A percentile compares a stretch with the other conserved stretches of the same genome.
Conservation (phyloP, 192 early-diverging fungal genomes). For the Backusella psychrophila region DNA sequence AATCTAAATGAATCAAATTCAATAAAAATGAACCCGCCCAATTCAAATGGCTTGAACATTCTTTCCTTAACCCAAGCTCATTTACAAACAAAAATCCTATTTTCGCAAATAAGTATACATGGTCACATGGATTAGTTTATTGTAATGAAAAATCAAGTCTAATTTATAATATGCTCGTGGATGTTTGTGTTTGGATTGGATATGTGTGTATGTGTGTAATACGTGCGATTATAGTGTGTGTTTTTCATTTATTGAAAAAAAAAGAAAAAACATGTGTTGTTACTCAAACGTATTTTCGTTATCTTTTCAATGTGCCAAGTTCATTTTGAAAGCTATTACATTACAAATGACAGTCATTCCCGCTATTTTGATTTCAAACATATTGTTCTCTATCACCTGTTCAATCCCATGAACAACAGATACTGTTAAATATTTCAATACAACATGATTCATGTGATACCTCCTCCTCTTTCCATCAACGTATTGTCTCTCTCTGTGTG, state of each 20-base stretch:
- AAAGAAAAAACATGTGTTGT: background rate
- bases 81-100: background rate
- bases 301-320: slow-evolving; percentile 1
- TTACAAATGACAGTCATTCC: background rate
- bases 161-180: background rate
- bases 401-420: background rate
- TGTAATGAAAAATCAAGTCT: background rate
- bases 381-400: background rate
- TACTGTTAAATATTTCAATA: background rate
- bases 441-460: background rate
- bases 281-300: background rate
- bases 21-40: no score
- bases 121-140: background rate
- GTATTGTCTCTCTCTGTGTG: background rate
- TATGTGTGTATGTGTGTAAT: background rate
- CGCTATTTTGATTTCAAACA: background rate
- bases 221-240: background rate
- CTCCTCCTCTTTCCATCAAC: background rate
- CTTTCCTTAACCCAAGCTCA: no score
- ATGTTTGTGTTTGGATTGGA: background rate
- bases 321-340: background rate
- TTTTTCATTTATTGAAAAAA: background rate
- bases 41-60: no score
- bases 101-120: background rate
- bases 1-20: no score